A percentile compares a stretch with the other conserved stretches of the same genome.
Conservation (phyloP, 2,329 filamentous ascomycete species). For the Juglanconis oblonga region DNA sequence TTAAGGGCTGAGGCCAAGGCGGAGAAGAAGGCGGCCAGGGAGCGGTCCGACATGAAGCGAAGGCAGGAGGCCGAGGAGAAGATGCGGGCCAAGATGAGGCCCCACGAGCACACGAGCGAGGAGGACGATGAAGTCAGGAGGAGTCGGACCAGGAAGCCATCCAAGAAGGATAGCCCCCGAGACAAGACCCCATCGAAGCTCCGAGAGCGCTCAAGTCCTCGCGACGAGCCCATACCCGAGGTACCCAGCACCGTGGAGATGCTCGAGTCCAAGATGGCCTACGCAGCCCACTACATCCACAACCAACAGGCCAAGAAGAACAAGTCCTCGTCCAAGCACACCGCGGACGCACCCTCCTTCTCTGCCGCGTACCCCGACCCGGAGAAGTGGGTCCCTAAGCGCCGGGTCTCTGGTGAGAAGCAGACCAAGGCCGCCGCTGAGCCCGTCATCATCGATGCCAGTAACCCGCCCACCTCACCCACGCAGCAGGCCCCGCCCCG, state of each 20-base stretch:
- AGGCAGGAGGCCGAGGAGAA: constrained; percentile 29
- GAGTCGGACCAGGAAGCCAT: constrained; percentile 26
- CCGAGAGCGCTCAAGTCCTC: constrained; percentile 12
- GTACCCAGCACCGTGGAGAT: constrained; percentile 10
- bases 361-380: constrained; percentile 19
- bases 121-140: constrained; percentile 25
- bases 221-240: constrained; percentile 1
- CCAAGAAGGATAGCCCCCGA: constrained; percentile 27
- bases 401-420: constrained; percentile 20
- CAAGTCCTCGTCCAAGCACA: constrained; percentile 14
- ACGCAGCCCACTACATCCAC: constrained; percentile 22
- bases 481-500: constrained; percentile 22
- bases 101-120: constrained; percentile 25
- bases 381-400: constrained; percentile 1
- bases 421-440: constrained; percentile 4
- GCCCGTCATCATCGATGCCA: constrained; percentile 1
- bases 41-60: constrained; percentile 22
- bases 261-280: constrained; percentile 14
- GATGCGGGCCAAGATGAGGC: constrained; percentile 21
- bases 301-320: constrained; percentile 8
- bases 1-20: not conserved
- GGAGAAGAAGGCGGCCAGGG: constrained; percentile 19
- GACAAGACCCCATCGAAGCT: constrained; percentile 20
- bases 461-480: constrained; percentile 10
- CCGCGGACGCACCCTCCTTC: constrained; percentile 2